Conservation (phyloP, 2,329 filamentous ascomycete genomes). For the Pseudocercospora crystallina region DNA sequence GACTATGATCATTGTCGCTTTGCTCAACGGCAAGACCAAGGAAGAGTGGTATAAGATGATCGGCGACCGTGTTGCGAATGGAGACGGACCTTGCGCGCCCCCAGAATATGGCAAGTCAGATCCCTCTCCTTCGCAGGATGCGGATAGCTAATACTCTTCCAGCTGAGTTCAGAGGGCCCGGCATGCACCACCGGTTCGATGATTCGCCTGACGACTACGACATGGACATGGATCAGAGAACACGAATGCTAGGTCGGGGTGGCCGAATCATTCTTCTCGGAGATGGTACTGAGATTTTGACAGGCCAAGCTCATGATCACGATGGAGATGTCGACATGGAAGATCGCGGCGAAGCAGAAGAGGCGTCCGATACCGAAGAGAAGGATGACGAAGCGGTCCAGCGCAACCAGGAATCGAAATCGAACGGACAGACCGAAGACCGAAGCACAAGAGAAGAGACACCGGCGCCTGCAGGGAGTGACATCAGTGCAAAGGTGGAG, state of each 20-base stretch:
- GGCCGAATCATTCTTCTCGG: slow-evolving; percentile 92
- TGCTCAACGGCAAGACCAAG: slow-evolving; percentile 88
- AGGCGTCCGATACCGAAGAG: slow-evolving; percentile 63
- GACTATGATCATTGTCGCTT: slow-evolving; percentile 91
- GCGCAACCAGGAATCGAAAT: slow-evolving; percentile 52
- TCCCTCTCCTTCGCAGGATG: neutral
- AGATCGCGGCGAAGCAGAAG: slow-evolving; percentile 61
- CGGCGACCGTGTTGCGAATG: slow-evolving; percentile 87
- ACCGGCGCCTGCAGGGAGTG: slow-evolving; percentile 43
- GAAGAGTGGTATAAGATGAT: slow-evolving; percentile 99
- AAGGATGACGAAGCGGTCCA: slow-evolving; percentile 83
- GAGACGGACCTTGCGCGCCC: slow-evolving; percentile 96
- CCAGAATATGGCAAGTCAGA: slow-evolving; percentile 94
- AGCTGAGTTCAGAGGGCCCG: slow-evolving; percentile 54
- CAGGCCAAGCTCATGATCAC: slow-evolving; percentile 60
- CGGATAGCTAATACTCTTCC: slow-evolving; percentile 28
- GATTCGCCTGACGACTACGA: slow-evolving; percentile 63
- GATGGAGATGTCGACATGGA: slow-evolving; percentile 81
- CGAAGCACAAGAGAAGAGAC: slow-evolving; percentile 52
- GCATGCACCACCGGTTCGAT: slow-evolving; percentile 51
- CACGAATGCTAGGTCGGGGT: slow-evolving; percentile 65
- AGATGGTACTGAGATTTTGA: slow-evolving; percentile 89
- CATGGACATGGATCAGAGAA: slow-evolving; percentile 67
- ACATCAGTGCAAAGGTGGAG: slow-evolving; percentile 18
- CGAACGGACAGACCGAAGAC: slow-evolving; percentile 26